A percentile compares a stretch with the other conserved stretches of the same genome.
These are phyloP conservation scores for Penicillium hesseltinei DNA, from an alignment of 2,329 filamentous ascomycete species.

Conservation along the genomic window DNA sequence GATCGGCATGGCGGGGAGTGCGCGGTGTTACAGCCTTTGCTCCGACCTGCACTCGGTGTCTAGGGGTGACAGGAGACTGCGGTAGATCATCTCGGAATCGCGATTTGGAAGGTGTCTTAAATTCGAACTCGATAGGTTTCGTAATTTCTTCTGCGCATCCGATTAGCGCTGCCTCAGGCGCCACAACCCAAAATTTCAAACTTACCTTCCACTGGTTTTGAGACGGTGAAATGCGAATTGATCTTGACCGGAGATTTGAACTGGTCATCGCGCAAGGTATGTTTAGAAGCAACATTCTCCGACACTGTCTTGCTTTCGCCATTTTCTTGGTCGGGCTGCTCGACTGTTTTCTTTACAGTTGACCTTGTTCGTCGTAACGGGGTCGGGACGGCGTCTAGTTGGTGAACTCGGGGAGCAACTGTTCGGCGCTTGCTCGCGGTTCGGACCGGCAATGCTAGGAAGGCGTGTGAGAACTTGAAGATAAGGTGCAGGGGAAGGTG, in stretches of 20 bases:
- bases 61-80: conserved; percentile 71
- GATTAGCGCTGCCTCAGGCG: neutral
- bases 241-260: conserved; percentile 48
- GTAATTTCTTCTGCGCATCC: conserved; percentile 44
- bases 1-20: conserved; percentile 55
- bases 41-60: conserved; percentile 75
- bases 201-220: conserved; percentile 41
- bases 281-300: conserved; percentile 49
- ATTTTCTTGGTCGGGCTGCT: conserved; percentile 31
- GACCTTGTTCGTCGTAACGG: conserved; percentile 37
- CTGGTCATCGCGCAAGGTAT: conserved; percentile 44
- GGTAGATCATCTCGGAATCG: conserved; percentile 73
- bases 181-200: neutral
- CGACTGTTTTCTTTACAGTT: conserved; percentile 31
- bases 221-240: conserved; percentile 45
- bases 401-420: conserved; percentile 42
- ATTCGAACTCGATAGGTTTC: conserved; percentile 37
- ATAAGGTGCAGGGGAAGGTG: conserved; percentile 11
- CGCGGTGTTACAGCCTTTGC: conserved; percentile 73
- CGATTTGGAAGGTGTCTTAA: conserved; percentile 54
- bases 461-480: conserved; percentile 17
- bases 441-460: conserved; percentile 32
- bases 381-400: conserved; percentile 32
- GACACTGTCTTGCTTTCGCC: conserved; percentile 23
- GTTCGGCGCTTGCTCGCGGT: conserved; percentile 49